Base-by-base conservation (phyloP, 2,329 filamentous ascomycete species). In the Neofusicoccum kwambonambiense region DNA sequence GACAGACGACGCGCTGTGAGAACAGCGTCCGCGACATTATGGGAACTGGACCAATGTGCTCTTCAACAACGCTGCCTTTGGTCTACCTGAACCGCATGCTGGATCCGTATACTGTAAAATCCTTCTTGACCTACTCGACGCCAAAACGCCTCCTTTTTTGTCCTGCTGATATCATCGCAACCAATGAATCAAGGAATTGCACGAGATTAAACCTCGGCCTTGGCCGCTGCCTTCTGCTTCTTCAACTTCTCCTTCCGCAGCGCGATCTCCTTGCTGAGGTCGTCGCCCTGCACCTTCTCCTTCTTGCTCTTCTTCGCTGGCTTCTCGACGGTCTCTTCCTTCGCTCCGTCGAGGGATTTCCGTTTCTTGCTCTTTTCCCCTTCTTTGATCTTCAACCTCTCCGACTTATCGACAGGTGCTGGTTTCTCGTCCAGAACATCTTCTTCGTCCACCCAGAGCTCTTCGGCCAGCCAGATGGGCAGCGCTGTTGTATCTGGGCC, bases 391-490 rank as follows among this genome's bases (percentile, higher is more conserved):
- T 58, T 64, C 62, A 64, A n/a, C 49, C 60, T 52, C 47, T 66
- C 62, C 17, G 51, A 63, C 67, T 70, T 74, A 66, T 72, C 69
- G n/a, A 69, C 67, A 11, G 72, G 71, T 58, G 73, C 70, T 61
- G 73, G 76, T 37, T 77, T 79, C 68, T 85, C 81, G 5, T 82
- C 80, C 49, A 95, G 81, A 6, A 97, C 87, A 73, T 92, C 89
- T 67, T 87, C 84, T 66, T 89, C 86, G 69, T 95, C 91, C 15
- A 89, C 79, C 93, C 95, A 99, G 68, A 99, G 83, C 83, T 97
- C 93, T 70, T 93, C 90, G 4, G 94, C 91, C 74, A 97, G 81
- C 91, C 93, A 99, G 75, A 99, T 89, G n/a, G 95, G 95, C 73
- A 99, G 84, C 8, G 94, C 90, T 67, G 89, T 90, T 4, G 94